Conservation (phyloP, 2,329 filamentous ascomycete genomes). For the Malbranchea zuffiana region DNA sequence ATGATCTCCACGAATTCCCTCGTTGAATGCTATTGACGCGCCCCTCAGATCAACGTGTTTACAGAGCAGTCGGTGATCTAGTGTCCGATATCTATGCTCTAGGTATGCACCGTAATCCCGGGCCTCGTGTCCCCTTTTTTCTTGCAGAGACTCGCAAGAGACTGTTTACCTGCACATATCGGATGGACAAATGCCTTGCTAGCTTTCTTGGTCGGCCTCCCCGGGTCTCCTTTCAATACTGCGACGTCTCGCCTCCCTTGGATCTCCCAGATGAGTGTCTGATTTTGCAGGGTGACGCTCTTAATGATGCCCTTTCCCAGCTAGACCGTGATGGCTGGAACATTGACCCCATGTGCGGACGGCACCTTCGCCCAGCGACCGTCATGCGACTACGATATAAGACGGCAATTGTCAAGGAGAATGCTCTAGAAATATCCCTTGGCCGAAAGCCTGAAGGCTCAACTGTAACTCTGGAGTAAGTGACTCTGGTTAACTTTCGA, state of each 20-base stretch:
- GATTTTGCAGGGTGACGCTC: constrained; percentile 10
- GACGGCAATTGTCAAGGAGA: constrained; percentile 17
- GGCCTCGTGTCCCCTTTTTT: constrained; percentile 19
- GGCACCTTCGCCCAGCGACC: constrained; percentile 15
- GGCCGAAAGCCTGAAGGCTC: constrained; percentile 11
- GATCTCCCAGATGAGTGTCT: constrained; percentile 22
- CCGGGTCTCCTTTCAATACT: constrained; percentile 22
- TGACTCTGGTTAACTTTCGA: too few species aligned
- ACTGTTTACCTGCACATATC: constrained; percentile 20
- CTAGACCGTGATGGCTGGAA: constrained; percentile 19
- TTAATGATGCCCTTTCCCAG: constrained; percentile 11
- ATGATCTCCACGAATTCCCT: background rate
- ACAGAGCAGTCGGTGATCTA: constrained; percentile 16
- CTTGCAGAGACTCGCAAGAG: constrained; percentile 20
- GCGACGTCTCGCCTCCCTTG: constrained; percentile 19
- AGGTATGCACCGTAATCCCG: constrained; percentile 11
- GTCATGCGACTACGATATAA: constrained; percentile 17
- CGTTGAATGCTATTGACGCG: constrained; percentile 3
- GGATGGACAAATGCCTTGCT: constrained; percentile 22
- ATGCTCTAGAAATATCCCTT: constrained; percentile 18
- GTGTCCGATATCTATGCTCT: constrained; percentile 16
- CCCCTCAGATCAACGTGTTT: constrained; percentile 14
- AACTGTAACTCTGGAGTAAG: constrained; percentile 10
- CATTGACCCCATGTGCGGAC: constrained; percentile 6
- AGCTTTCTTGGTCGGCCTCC: constrained; percentile 24